Percentiles rank a stretch among this genome's conserved stretches.
Evolutionary conservation across 257 asterid species (phyloP).

Genomic region (Nicotiana knightiana): DNA sequence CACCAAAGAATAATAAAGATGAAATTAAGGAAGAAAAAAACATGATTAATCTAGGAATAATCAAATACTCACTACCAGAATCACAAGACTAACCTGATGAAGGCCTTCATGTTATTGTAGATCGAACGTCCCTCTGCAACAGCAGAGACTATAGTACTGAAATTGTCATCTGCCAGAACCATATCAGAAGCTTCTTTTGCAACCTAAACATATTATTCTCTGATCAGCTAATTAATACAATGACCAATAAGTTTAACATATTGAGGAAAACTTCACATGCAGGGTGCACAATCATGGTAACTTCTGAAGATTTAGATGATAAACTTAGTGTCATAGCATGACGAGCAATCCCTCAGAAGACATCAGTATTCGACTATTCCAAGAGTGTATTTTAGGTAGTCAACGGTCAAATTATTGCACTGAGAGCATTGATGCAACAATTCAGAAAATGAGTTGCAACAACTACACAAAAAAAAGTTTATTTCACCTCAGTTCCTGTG

Average conservation of each 20-base stretch:
- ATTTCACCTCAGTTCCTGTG: constrained; percentile 78
- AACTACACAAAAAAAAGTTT: not conserved
- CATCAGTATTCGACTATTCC: not conserved
- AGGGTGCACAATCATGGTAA: not conserved
- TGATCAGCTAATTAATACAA: not conserved
- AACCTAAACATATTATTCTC: constrained; percentile 38
- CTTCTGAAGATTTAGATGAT: not conserved
- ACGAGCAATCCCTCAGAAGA: not conserved
- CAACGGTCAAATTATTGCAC: not conserved
- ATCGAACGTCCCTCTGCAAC: constrained; percentile 87
- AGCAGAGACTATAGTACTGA: constrained; percentile 84
- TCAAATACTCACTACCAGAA: not conserved
- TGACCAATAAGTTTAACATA: not conserved
- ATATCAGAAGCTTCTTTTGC: constrained; percentile 88
- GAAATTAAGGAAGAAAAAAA: not conserved
- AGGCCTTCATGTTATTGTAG: constrained; percentile 92
- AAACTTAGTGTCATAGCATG: not conserved
- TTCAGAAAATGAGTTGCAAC: not conserved
- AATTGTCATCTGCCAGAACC: constrained; percentile 92
- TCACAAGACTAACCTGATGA: constrained; percentile 50
- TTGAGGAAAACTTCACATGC: not conserved
- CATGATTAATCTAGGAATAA: not conserved
- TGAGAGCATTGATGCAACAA: not conserved
- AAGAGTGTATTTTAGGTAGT: not conserved
- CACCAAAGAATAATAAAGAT: not conserved